phyloP scores from a whole-genome alignment of 2,329 filamentous ascomycete genomes.

The Orbilia brochopaga region DNA sequence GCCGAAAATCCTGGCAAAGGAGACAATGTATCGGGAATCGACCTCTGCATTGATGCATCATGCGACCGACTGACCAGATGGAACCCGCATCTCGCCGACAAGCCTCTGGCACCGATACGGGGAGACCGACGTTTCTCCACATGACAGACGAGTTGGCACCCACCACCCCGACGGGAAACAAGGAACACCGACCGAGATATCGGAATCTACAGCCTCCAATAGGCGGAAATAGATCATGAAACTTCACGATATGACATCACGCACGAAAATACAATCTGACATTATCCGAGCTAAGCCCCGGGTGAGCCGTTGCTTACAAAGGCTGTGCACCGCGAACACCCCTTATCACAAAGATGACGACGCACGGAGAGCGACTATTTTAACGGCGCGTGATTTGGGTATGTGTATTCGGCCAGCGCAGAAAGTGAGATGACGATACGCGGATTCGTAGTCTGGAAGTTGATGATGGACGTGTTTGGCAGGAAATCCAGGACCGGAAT shows the following conservation, averaged over 20 bases:
- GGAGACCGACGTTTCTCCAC: no score
- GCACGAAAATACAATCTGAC: not conserved
- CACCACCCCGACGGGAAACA: not conserved
- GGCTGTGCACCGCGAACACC: conserved; percentile 18
- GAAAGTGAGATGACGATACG: conserved; percentile 46
- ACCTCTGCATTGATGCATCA: conserved; percentile 5
- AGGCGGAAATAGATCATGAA: conserved; percentile 28
- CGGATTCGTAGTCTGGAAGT: conserved; percentile 10
- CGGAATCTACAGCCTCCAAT: not conserved
- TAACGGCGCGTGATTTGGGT: conserved; percentile 39
- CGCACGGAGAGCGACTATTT: conserved; percentile 8
- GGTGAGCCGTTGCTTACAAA: conserved; percentile 34
- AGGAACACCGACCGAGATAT: not conserved
- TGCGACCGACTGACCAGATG: conserved; percentile 22
- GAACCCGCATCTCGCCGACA: conserved; percentile 24
- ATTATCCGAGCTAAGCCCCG: conserved; percentile 33
- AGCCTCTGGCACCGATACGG: not conserved
- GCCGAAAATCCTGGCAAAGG: not conserved
- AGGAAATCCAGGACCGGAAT: conserved; percentile 4
- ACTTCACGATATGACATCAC: conserved; percentile 42
- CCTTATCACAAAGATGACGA: conserved; percentile 42
- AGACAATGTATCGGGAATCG: conserved; percentile 4
- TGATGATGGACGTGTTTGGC: conserved; percentile 36
- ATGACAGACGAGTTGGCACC: not conserved
- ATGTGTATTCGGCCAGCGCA: conserved; percentile 1